These are phyloP conservation scores for Parastagonospora nodorum DNA, from an alignment of 2,329 filamentous ascomycete species.

Conservation along the genomic window DNA sequence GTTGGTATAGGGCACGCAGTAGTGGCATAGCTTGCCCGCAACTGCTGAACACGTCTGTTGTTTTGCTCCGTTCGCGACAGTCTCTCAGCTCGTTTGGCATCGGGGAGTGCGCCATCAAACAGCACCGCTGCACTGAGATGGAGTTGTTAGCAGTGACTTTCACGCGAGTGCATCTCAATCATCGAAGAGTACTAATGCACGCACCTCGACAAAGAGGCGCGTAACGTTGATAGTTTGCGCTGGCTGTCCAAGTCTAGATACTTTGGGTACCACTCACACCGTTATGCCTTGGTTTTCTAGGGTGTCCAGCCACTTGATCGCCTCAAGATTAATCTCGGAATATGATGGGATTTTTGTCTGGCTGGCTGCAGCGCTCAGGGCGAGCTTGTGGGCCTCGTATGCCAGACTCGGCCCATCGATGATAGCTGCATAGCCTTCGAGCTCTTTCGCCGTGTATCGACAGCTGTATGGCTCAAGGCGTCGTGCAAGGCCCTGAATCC, in stretches of 20 bases:
- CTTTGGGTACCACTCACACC: constrained; percentile 60
- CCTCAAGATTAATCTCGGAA: constrained; percentile 62
- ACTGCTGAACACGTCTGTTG: constrained; percentile 60
- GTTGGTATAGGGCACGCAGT: constrained; percentile 33
- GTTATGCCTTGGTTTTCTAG: constrained; percentile 61
- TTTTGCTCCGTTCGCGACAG: constrained; percentile 64
- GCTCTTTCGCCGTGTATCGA: constrained; percentile 23
- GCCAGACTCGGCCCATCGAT: constrained; percentile 83
- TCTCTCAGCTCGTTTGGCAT: constrained; percentile 66
- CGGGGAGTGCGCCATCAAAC: constrained; percentile 84
- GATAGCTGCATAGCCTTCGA: constrained; percentile 42
- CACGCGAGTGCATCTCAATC: too few species aligned
- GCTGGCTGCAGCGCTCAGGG: constrained; percentile 47
- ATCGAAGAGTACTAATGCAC: too few species aligned
- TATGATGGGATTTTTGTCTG: constrained; percentile 53
- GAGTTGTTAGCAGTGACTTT: too few species aligned
- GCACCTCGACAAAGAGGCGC: too few species aligned
- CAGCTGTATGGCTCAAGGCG: constrained; percentile 39
- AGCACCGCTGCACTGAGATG: constrained; percentile 64
- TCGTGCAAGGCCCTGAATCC: constrained; percentile 39
- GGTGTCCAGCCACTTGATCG: constrained; percentile 62
- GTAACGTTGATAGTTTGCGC: too few species aligned
- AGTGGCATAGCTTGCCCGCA: constrained; percentile 45
- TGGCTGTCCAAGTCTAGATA: too few species aligned
- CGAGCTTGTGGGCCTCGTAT: constrained; percentile 66